These are phyloP conservation scores for Vanderwaltozyma polyspora DNA, from an alignment of 805 yeast genomes.

Conservation along the genomic window DNA sequence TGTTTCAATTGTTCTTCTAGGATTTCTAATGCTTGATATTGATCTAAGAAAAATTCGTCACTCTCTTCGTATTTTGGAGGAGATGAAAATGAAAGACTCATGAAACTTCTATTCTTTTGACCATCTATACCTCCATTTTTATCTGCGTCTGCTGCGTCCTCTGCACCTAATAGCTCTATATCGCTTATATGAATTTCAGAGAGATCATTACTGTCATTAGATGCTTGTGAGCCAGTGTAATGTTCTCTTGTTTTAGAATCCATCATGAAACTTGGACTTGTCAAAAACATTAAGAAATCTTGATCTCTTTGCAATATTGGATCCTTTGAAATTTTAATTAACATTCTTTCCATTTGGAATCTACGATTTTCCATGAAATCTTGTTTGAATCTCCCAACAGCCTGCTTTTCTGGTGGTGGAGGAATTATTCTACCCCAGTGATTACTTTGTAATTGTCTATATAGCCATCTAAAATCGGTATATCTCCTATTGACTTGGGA, in stretches of 20 bases:
- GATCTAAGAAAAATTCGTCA: slow-evolving; percentile 65
- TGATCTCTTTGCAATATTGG: slow-evolving; percentile 50
- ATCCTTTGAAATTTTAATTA: slow-evolving; percentile 50
- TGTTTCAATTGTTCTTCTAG: slow-evolving; percentile 62
- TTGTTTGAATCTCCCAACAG: slow-evolving; percentile 82
- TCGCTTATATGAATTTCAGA: slow-evolving; percentile 25
- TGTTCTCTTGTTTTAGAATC: slow-evolving; percentile 64
- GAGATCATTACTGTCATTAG: slow-evolving; percentile 30
- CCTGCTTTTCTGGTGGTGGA: slow-evolving; percentile 91
- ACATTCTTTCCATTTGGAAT: slow-evolving; percentile 66
- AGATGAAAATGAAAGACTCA: slow-evolving; percentile 55
- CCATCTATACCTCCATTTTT: slow-evolving; percentile 23
- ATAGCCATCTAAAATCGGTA: slow-evolving; percentile 85
- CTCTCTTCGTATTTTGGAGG: slow-evolving; percentile 60
- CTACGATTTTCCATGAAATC: slow-evolving; percentile 83
- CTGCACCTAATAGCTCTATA: slow-evolving; percentile 20
- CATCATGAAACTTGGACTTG: slow-evolving; percentile 52
- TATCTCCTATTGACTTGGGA: slow-evolving; percentile 68
- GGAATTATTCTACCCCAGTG: slow-evolving; percentile 87
- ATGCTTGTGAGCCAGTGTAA: slow-evolving; percentile 42
- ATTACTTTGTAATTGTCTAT: slow-evolving; percentile 69
- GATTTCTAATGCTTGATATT: slow-evolving; percentile 55
- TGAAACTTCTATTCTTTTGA: slow-evolving; percentile 57
- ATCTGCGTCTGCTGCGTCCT: slow-evolving; percentile 18
- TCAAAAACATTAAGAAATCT: slow-evolving; percentile 67